Base-by-base conservation (phyloP, 139 green algal species). In the Chlorella vulgaris region DNA sequence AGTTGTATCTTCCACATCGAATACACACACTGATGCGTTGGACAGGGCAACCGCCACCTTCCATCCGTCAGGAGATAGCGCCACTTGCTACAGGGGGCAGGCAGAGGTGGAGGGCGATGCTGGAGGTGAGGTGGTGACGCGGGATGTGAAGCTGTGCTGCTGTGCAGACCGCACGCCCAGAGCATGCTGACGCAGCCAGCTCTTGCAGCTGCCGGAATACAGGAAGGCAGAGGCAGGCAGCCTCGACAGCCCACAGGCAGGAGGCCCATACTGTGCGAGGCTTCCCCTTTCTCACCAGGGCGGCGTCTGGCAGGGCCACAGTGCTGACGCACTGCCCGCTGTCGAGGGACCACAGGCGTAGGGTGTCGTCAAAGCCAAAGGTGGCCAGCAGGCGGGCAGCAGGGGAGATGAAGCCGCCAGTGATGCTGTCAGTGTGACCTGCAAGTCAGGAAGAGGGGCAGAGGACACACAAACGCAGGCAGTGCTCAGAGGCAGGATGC, bases 381-480 rank as follows among this genome's bases (percentile, higher is more conserved):
- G 88, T 94, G n/a, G 86, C 87, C 51, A 94, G 80, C 55, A 90
- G 74, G 15, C 29, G 39, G 36, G 62, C 74, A 6, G 85, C 69
- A 22, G 79, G 55, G 15, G 58, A 74, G 42, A 91, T 80, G 43
- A 31, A 58, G 10, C 66, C 83, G 31, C 76, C 76, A 35, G 69
- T 43, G 47, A 91, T 58, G 55, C n/a, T 40, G 53, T 84, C 81
- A 4, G 36, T 67, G 58, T 88, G 84, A 6, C 83, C 84, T 35
- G 70, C 76, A 26, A 18, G 6, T 24, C 33, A 47, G 5, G 2
- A 47, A 29, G 21, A 21, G 58, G 58, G 58, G 15, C 18, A n/a
- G n/a, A n/a, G n/a, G n/a, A n/a, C n/a, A n/a, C n/a, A n/a, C n/a
- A n/a, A n/a, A n/a, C n/a, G n/a, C n/a, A n/a, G n/a, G n/a, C n/a